Base-by-base conservation (phyloP, 768 basidiomycete genomes). In the Suillus plorans region DNA sequence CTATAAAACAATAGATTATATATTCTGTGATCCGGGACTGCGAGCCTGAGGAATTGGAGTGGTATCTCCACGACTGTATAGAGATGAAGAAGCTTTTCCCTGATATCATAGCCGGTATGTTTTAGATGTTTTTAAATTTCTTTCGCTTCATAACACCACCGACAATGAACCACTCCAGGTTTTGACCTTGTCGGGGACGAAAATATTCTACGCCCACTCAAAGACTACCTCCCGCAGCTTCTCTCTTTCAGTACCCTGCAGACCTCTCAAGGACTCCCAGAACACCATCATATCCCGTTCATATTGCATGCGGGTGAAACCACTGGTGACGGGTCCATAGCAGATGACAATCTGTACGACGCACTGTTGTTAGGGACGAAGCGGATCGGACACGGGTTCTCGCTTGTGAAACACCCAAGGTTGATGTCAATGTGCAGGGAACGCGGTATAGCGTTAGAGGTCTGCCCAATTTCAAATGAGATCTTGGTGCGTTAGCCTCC, bases 141-240 rank as follows among this genome's bases (percentile, higher is more conserved):
- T 56, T 62, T 59, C 47, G 55, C 20, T 64, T 56, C 22, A 12
- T 31, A n/a, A 25, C 25, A 13, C 3, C 10, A 10, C 25, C 39
- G 6, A 25, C 25, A 18, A 28, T 18, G 25, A 59, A 44, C 12
- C 42, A 5, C 16, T 25, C 4, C 63, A 90, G 90, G 89, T 3
- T 94, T 92, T 69, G 91, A 93, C 76, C 81, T 93, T 22, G 91
- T 92, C n/a, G 91, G 91, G 5, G 81, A 88, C 56, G 91, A 93
- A 70, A 87, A 92, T 70, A 76, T 75, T 7, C 69, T 85, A 28
- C 80, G 78, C 47, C 89, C 90, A 20, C 79, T 91, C 45, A 84
- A 81, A 31, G 76, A 89, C 69, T 92, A 92, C 71, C 72, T 86
- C 36, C 82, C 85, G 41, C 83, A 83, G 12, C 79, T 94, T 7